Conservation (phyloP, 768 basidiomycete species). For the Leccinum subtestaceum region DNA sequence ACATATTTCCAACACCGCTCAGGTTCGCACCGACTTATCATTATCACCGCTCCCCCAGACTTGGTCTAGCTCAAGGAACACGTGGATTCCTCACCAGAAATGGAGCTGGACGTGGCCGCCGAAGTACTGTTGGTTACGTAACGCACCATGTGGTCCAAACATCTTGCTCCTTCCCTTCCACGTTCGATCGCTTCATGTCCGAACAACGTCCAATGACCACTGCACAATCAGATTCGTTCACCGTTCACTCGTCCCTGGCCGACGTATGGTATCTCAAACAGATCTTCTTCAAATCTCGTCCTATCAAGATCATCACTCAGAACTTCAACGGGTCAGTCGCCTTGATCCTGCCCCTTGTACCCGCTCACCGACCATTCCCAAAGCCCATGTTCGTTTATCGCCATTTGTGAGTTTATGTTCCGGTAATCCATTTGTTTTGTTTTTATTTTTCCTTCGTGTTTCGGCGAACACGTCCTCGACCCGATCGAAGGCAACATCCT, state of each 20-base stretch:
- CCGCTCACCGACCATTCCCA: conserved; percentile 25
- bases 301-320: conserved; percentile 70
- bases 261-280: conserved; percentile 81
- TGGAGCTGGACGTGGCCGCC: neutral
- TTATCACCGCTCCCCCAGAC: neutral
- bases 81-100: neutral
- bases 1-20: neutral
- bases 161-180: neutral
- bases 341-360: too few species aligned
- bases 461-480: too few species aligned
- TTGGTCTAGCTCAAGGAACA: neutral
- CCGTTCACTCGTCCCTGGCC: conserved; percentile 27
- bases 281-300: conserved; percentile 47
- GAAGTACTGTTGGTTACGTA: neutral
- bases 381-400: conserved; percentile 90
- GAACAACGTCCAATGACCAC: conserved; percentile 6
- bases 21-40: neutral
- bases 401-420: conserved; percentile 56
- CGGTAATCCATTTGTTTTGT: neutral
- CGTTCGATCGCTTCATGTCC: conserved; percentile 14
- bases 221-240: conserved; percentile 5
- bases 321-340: conserved; percentile 75
- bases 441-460: neutral
- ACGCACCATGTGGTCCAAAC: neutral
- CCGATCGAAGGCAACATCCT: conserved; percentile 71